A percentile compares a stretch with the other conserved stretches of the same genome.
Evolutionary conservation across 176 grass and related monocot species (phyloP).

Genomic region (Rhynchospora tenuis): DNA sequence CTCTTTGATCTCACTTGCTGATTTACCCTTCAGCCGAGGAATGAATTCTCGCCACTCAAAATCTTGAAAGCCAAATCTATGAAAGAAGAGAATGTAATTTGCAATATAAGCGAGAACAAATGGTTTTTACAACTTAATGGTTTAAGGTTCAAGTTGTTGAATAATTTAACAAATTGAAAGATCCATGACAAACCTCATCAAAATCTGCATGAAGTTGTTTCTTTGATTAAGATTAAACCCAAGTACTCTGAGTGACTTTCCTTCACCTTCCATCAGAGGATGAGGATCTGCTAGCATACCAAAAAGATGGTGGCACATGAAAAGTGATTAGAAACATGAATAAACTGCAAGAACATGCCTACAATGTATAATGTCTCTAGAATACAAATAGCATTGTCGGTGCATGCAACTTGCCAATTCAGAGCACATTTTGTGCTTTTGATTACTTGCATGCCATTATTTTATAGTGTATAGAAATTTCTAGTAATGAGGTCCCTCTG

Average conservation of each 20-base stretch:
- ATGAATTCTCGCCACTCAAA: constrained; percentile 92
- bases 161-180: constrained; percentile 3
- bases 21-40: constrained; percentile 93
- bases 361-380: constrained; percentile 10
- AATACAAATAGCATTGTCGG: constrained; percentile 6
- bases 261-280: constrained; percentile 97
- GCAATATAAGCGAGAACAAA: constrained; percentile 9
- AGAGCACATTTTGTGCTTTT: not conserved
- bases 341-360: not conserved
- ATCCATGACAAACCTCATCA: constrained; percentile 65
- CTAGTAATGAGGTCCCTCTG: too few relatives aligned
- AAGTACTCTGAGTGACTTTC: constrained; percentile 62
- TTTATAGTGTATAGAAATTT: too few relatives aligned
- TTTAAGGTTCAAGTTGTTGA: constrained; percentile 7
- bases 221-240: constrained; percentile 93
- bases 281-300: constrained; percentile 54
- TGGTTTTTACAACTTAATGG: not conserved
- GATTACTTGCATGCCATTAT: not conserved
- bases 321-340: constrained; percentile 27
- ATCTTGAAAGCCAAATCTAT: constrained; percentile 96
- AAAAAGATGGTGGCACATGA: constrained; percentile 24
- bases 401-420: not conserved
- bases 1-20: constrained; percentile 73
- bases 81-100: constrained; percentile 16
- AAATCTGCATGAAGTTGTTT: constrained; percentile 57